Base-by-base conservation (phyloP, 768 basidiomycete species). In the Lactarius deliciosus region DNA sequence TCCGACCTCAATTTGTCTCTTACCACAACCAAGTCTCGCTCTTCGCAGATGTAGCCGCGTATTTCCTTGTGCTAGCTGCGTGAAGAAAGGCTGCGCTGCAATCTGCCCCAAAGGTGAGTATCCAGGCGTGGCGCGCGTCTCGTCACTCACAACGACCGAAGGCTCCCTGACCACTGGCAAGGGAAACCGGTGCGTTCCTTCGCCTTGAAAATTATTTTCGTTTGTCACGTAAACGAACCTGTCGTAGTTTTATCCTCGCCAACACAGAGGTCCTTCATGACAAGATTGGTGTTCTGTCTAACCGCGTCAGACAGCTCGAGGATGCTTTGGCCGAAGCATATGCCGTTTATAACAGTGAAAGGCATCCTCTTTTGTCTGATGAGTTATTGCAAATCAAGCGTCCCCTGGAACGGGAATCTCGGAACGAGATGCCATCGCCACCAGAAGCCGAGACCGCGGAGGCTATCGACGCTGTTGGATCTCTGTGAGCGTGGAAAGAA, bases 151-250 rank as follows among this genome's bases (percentile, higher is more conserved):
- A 16, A n/a, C 16, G 15, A 50, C 32, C 43, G 50, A 22, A 88
- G 87, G 87, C 18, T 87, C 86, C 36, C 79, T 89, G 45, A 89
- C 87, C 13, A 89, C 88, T 16, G 88, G 88, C 66, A 89, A 87
- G 74, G 88, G 88, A 15, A 90, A 89, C 74, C 79, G 88, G 88
- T 87, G 71, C 59, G 73, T 67, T 64, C 15, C 18, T 68, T 30
- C 65, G 25, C 64, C 43, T 62, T 22, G 57, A 66, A 57, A 60
- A 11, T 38, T 8, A 64, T 38, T 22, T 60, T 16, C 60, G 80
- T 22, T 40, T n/a, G 28, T 56, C 64, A 41, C 66, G 30, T 50
- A 25, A 47, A 53, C 20, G 60, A 47, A 45, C 43, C 47, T 36
- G 40, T 5, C 43, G 16, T 64, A 88, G 88, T 72, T 89, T 89